A percentile compares a stretch with the other conserved stretches of the same genome.
Conservation (phyloP, 2,329 filamentous ascomycete genomes). For the Fusarium siculi region DNA sequence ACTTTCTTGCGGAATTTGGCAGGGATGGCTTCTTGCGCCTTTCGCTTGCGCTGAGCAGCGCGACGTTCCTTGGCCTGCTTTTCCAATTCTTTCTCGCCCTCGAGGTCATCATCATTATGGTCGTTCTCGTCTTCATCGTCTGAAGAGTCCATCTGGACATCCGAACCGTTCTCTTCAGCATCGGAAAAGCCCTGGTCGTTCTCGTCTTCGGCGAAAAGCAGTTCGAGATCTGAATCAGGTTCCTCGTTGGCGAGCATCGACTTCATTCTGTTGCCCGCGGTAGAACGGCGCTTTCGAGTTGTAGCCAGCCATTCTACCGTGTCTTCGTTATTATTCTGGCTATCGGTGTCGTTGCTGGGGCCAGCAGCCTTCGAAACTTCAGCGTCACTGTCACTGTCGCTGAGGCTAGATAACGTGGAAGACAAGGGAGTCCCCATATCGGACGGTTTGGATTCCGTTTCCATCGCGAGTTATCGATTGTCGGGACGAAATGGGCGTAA, state of each 20-base stretch:
- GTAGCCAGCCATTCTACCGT: constrained; percentile 77
- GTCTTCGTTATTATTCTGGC: constrained; percentile 49
- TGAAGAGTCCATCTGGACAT: constrained; percentile 87
- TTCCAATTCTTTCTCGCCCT: constrained; percentile 89
- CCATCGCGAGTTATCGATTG: constrained; percentile 41
- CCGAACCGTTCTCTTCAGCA: constrained; percentile 72
- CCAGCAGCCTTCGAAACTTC: constrained; percentile 43
- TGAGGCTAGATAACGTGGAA: constrained; percentile 44
- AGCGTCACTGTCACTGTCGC: constrained; percentile 48
- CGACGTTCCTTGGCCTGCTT: constrained; percentile 77
- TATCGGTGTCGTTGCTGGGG: constrained; percentile 48
- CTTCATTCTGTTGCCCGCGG: constrained; percentile 86
- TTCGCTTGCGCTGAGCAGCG: constrained; percentile 78
- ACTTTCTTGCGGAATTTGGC: constrained; percentile 79
- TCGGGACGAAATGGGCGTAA: neutral
- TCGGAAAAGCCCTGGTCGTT: constrained; percentile 77
- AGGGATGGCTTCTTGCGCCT: constrained; percentile 79
- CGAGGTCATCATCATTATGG: constrained; percentile 73
- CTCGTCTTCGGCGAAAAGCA: constrained; percentile 80
- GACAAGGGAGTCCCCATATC: constrained; percentile 49
- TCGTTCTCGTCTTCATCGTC: constrained; percentile 82
- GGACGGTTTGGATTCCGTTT: constrained; percentile 44
- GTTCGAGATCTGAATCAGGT: constrained; percentile 74
- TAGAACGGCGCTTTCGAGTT: constrained; percentile 78
- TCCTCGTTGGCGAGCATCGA: constrained; percentile 80